Base-by-base conservation (phyloP, 106 monocot species). In the Phalaenopsis equestris region DNA sequence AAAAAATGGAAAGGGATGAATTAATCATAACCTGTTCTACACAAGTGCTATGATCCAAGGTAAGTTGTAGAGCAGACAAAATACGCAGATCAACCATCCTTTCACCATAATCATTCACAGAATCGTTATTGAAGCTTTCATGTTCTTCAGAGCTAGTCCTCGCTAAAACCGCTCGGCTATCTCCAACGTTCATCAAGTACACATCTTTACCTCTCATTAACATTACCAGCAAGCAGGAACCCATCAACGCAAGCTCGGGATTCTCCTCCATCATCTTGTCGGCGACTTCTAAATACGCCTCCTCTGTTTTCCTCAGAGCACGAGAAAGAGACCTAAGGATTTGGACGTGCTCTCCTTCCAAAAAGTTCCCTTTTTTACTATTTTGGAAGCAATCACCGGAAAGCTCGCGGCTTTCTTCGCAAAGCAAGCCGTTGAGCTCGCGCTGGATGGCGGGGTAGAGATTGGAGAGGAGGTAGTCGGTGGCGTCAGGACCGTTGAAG, bases 401-500 rank as follows among this genome's bases (percentile, higher is more conserved):
- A 42, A 42, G 82, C 36, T 82, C 88, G 10, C 39, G 8, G 38
- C 70, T 30, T 37, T 14, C 70, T 11, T 3, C 19, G 19, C 70
- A n/a, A 11, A 17, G 83, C 0, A 92, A 78, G 23, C 80, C 87
- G 75, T 86, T 86, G 72, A 92, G 87, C 79, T 92, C 90, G 19
- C 41, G 48, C 41, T 90, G 78, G 17, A 85, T 86, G 48, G 88
- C 79, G 16, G 84, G 61, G 83, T 90, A 92, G 76, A 92, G 92
- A 56, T 90, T 88, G 47, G 90, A 84, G 73, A 90, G 84, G 38
- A 92, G 88, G 82, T 79, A 90, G 56, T 92, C 92, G 19, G 90
- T 88, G 73, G 92, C 92, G 75, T 92, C 90, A 3, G 90, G 92
- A 43, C 92, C 90, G 72, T 90, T 92, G 84, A 92, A 92, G 11